Conservation (phyloP, 2,329 filamentous ascomycete species). For the Alternaria viburni region DNA sequence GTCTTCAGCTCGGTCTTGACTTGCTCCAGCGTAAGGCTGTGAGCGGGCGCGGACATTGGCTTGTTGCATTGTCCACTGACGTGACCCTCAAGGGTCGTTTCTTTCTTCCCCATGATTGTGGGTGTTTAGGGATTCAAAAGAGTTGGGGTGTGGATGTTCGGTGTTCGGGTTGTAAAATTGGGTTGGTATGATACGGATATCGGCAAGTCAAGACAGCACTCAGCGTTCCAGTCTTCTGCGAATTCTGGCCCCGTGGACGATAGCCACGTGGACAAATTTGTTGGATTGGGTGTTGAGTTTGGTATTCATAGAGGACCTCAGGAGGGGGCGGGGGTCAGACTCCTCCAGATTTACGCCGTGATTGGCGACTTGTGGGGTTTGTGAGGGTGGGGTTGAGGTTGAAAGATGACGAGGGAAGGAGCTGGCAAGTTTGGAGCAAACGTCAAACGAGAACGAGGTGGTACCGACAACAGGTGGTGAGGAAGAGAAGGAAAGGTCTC, state of each 20-base stretch:
- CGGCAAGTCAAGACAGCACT: not conserved
- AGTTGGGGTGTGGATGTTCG: not conserved
- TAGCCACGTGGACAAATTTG: slow-evolving; percentile 30
- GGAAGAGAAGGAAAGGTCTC: not conserved
- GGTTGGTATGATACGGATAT: not conserved
- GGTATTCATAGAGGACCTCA: slow-evolving; percentile 35
- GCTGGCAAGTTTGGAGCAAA: not conserved
- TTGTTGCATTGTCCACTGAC: slow-evolving; percentile 52
- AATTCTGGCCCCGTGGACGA: slow-evolving; percentile 24
- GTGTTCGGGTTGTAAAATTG: not conserved
- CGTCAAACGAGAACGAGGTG: not conserved
- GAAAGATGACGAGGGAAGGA: slow-evolving; percentile 1
- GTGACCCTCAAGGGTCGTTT: slow-evolving; percentile 32
- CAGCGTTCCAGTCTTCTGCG: slow-evolving; percentile 23
- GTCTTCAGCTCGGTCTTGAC: slow-evolving; percentile 65
- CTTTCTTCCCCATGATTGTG: slow-evolving; percentile 29
- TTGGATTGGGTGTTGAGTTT: slow-evolving; percentile 21
- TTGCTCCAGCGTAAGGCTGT: slow-evolving; percentile 61
- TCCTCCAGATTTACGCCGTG: slow-evolving; percentile 35
- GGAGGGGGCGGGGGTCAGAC: slow-evolving; percentile 36
- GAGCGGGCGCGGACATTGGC: slow-evolving; percentile 66
- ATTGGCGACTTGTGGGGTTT: slow-evolving; percentile 23
- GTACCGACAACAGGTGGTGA: not conserved
- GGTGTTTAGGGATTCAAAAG: not conserved
- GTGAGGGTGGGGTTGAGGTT: not conserved